Conservation (phyloP, 345 rosid genomes). For the Bretschneidera sinensis region DNA sequence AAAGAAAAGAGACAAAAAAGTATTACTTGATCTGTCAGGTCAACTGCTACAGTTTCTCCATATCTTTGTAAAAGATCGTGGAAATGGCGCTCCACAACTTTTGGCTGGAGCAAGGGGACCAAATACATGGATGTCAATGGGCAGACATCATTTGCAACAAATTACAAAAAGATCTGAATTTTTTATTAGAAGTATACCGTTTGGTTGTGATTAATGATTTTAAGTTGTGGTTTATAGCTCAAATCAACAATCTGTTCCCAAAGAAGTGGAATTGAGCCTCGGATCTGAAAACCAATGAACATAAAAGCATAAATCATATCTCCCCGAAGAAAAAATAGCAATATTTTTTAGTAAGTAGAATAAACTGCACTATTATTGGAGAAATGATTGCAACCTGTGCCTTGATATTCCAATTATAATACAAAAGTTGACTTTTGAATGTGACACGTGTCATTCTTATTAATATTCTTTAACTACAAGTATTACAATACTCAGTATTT, state of each 20-base stretch:
- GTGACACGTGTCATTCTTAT: too few species aligned
- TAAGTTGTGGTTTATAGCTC: conserved; percentile 86
- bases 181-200: conserved; percentile 38
- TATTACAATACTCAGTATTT: too few species aligned
- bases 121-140: conserved; percentile 9
- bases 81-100: conserved; percentile 85
- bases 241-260: conserved; percentile 99
- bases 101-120: conserved; percentile 43
- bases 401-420: not conserved
- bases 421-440: not conserved
- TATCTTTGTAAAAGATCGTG: conserved; percentile 82
- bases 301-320: not conserved
- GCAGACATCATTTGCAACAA: conserved; percentile 12
- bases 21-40: conserved; percentile 77
- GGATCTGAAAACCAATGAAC: conserved; percentile 45
- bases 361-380: too few species aligned
- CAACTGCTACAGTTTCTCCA: conserved; percentile 66
- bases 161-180: conserved; percentile 7
- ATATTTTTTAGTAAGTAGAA: too few species aligned
- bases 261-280: conserved; percentile 95
- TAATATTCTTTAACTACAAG: too few species aligned
- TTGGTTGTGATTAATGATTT: conserved; percentile 58
- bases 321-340: not conserved
- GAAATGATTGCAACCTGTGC: not conserved
- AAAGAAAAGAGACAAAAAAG: conserved; percentile 14